Percentiles rank a stretch among this genome's conserved stretches.
Evolutionary conservation across 1,284 basidiomycete species (phyloP).

Genomic region (Afroboletus lepidellus): DNA sequence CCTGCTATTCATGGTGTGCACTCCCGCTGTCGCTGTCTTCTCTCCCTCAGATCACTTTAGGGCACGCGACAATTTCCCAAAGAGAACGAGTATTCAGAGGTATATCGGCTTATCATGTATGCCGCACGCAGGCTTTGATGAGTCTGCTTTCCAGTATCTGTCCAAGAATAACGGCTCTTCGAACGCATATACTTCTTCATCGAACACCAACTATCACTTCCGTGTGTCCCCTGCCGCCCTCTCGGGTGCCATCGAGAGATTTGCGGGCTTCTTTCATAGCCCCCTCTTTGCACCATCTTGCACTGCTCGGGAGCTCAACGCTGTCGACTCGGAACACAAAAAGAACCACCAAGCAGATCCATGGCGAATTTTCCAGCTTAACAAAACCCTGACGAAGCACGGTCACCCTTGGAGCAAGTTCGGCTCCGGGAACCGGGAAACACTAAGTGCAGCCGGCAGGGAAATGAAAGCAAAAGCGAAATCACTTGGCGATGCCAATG

Average conservation of each 20-base stretch:
- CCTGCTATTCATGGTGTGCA: conserved; percentile 86
- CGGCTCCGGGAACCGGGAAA: conserved; percentile 87
- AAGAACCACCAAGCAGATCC: conserved; percentile 96
- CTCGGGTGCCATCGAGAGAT: conserved; percentile 83
- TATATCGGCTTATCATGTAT: conserved; percentile 26
- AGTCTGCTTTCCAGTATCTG: conserved; percentile 59
- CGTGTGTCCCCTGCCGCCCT: conserved; percentile 88
- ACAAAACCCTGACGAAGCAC: conserved; percentile 81
- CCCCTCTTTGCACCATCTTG: conserved; percentile 91
- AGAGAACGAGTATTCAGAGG: conserved; percentile 92
- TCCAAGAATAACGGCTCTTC: conserved; percentile 89
- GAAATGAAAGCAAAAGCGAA: conserved; percentile 50
- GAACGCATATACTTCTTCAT: conserved; percentile 93
- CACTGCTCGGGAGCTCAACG: conserved; percentile 92
- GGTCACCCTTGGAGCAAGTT: conserved; percentile 94
- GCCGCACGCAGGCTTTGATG: background rate
- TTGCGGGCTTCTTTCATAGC: conserved; percentile 92
- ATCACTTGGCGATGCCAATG: conserved; percentile 22
- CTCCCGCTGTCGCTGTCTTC: background rate
- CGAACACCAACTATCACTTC: conserved; percentile 95
- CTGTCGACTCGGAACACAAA: conserved; percentile 97
- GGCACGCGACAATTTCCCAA: conserved; percentile 81
- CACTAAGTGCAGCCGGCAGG: conserved; percentile 71
- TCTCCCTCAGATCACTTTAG: conserved; percentile 38
- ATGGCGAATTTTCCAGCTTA: conserved; percentile 97